A percentile compares a stretch with the other conserved stretches of the same genome.
These are phyloP conservation scores for Jamesozyma spencerorum DNA, from an alignment of 805 yeast genomes.

Conservation along the genomic window DNA sequence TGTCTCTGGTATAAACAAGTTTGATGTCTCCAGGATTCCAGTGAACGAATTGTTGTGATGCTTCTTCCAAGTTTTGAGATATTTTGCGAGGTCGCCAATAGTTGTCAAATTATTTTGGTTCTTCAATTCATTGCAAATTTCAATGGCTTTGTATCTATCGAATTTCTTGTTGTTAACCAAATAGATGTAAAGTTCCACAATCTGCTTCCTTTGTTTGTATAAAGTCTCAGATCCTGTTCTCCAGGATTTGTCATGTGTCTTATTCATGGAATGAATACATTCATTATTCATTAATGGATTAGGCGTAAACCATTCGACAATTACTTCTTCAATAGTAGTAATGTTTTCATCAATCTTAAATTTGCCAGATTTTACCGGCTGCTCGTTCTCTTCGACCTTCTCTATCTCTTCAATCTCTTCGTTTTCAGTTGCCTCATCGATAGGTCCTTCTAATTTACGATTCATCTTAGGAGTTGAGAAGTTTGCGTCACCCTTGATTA, in stretches of 20 bases:
- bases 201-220: conserved; percentile 23
- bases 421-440: neutral
- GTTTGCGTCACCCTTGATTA: neutral
- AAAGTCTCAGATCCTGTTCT: conserved; percentile 15
- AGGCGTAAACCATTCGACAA: conserved; percentile 30
- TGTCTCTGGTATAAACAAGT: too few relatives aligned
- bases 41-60: conserved; percentile 10
- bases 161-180: conserved; percentile 18
- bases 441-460: neutral
- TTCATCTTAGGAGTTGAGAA: conserved; percentile 3
- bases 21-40: neutral
- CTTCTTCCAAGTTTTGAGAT: conserved; percentile 20
- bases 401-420: neutral
- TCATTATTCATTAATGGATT: conserved; percentile 21
- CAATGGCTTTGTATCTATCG: conserved; percentile 23
- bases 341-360: conserved; percentile 16
- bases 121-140: conserved; percentile 13
- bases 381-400: neutral
- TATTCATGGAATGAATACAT: conserved; percentile 29
- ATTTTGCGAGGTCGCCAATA: conserved; percentile 12
- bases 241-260: conserved; percentile 23
- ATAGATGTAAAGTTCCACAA: conserved; percentile 26
- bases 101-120: neutral
- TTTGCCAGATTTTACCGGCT: neutral
- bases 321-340: conserved; percentile 18